Evolutionary conservation across 768 basidiomycete species (phyloP).

Genomic region (Podaxis sp.): DNA sequence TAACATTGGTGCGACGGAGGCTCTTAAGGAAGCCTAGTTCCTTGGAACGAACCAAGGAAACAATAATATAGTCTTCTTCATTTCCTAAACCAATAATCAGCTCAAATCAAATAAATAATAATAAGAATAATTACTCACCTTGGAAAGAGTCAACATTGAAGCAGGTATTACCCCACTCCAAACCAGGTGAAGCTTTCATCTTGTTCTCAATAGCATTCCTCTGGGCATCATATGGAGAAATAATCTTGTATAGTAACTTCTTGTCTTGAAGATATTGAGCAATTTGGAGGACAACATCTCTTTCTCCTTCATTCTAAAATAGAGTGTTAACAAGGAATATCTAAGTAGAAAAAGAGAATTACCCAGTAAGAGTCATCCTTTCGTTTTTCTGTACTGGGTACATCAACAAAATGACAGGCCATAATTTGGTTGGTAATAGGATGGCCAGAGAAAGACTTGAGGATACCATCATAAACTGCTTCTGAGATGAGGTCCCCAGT

Average conservation of each 20-base stretch:
- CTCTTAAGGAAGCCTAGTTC: slow-evolving; percentile 69
- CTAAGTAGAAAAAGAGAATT: slow-evolving; percentile 16
- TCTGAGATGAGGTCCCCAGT: slow-evolving; percentile 74
- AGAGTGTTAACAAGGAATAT: slow-evolving; percentile 6
- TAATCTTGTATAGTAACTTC: slow-evolving; percentile 55
- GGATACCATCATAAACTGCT: slow-evolving; percentile 59
- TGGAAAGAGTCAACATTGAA: slow-evolving; percentile 89
- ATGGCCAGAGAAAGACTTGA: slow-evolving; percentile 55
- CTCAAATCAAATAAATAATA: slow-evolving; percentile 9
- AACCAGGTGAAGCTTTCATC: slow-evolving; percentile 45
- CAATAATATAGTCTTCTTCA: slow-evolving; percentile 76
- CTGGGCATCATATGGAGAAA: slow-evolving; percentile 84
- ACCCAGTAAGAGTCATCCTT: slow-evolving; percentile 35
- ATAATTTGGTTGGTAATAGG: slow-evolving; percentile 38
- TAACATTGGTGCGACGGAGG: slow-evolving; percentile 77
- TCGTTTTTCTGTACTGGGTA: slow-evolving; percentile 34
- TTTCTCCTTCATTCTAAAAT: slow-evolving; percentile 61
- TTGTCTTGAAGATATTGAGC: slow-evolving; percentile 55
- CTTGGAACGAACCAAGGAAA: slow-evolving; percentile 66
- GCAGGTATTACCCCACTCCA: slow-evolving; percentile 68
- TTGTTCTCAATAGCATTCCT: slow-evolving; percentile 54
- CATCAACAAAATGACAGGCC: slow-evolving; percentile 72
- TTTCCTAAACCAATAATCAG: slow-evolving; percentile 52
- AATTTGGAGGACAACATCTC: slow-evolving; percentile 53
- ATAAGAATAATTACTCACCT: slow-evolving; percentile 42